Base-by-base conservation (phyloP, 2,329 filamentous ascomycete species). In the Aspergillus chevalieri region DNA sequence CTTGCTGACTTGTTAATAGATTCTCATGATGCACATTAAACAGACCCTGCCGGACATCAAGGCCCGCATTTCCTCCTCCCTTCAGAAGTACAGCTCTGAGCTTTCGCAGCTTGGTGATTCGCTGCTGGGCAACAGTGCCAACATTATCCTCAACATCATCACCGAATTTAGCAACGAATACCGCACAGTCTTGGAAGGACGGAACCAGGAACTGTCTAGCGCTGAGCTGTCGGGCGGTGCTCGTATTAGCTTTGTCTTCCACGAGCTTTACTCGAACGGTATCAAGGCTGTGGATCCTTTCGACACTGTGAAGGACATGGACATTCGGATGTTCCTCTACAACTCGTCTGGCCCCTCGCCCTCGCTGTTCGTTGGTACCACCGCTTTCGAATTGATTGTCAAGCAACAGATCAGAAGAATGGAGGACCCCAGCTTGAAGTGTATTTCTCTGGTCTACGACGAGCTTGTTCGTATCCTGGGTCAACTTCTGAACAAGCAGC, bases 11-110 rank as follows among this genome's bases (percentile, higher is more conserved):
- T 24, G 28, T 12, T 28, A 45, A 12, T 64, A 82, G 79, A 97
- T 98, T 66, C 81, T 98, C 60, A 97, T 98, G 92, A 98, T 98
- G 93, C 93, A 98, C 77, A 98, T 98, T 78, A 98, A 98, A 75
- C 92, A 98, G 76, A 98, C 93, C 1, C 81, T 98, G 12, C 93
- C 93, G 38, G 93, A 98, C 67, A 98, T 98, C 78, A 98, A 98
- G 76, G 89, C 88, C 12, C 87, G 94, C 56, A 98, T 98, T 61
- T 82, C 87, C n/a, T 87, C 88, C 58, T 96, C 92, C 12, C 78
- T 98, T 52, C 86, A 91, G 67, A 98, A 98, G 69, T 98, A 98
- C 72, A 78, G 82, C 3, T 73, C 83, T 39, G 93, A 98, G 71
- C 80, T 98, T 19, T 77, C 82, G 49, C 83, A 85, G 54, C 79